Evolutionary conservation across 2,329 filamentous ascomycete species (phyloP), one percentile per base, ranked within the genome.

Genomic region (Phoma herbarum): DNA sequence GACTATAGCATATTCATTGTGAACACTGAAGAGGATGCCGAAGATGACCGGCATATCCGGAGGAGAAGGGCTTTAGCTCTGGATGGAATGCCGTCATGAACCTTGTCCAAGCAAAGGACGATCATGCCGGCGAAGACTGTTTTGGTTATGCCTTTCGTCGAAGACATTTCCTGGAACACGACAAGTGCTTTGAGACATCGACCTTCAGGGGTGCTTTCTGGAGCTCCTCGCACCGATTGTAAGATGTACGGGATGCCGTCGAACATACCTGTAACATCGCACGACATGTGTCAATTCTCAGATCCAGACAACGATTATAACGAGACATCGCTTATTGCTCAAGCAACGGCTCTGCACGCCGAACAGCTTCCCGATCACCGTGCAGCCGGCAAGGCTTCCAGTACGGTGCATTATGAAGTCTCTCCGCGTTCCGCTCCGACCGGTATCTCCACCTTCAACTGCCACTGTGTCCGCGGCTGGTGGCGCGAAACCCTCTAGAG

Each of bases 1-100:
- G 61, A 63, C 0, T 60, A 61, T 16, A 45, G 39, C 6, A 25
- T 66, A 2, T 69, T 69, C 45, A 48, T 43, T 16, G 33, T 59
- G 8, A 48, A 62, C 5, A 11, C 35, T 0, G 58, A 66, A 10
- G 53, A 54, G 9, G 35, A 48, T 20, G 39, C 20, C 1, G 41
- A 23, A 12, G 41, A 47, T 18, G 23, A 33, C 1, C 39, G 16
- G 9, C 29, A 3, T 23, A 28, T 45, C 6, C 39, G 49, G 16
- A 45, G 56, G 10, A 44, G 56, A 16, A 43, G 44, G 18, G 23
- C 37, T n/a, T 18, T 48, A 18, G 48, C 43, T 16, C 18, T 48
- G 14, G 54, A 52, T 23, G 37, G 52, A 20, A 3, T 55, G 16
- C 44, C 37, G 6, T 49, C 22, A 4, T 55, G 16, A 49, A 7